A percentile compares a stretch with the other conserved stretches of the same genome.
These are phyloP conservation scores for Phytophthora tubulina DNA, from an alignment of 352 stramenopile genomes.

Conservation along the genomic window DNA sequence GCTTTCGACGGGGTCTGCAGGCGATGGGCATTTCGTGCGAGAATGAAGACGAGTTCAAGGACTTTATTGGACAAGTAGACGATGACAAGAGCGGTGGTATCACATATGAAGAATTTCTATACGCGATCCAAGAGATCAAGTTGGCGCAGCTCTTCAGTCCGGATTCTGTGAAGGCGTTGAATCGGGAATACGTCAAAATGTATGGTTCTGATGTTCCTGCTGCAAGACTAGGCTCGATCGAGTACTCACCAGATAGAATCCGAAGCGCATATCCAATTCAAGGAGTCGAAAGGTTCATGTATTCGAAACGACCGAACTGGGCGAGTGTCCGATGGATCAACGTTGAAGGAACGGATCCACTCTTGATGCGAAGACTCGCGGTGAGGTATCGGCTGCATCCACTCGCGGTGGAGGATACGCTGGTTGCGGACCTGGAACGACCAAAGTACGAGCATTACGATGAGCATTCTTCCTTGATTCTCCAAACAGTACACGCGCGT, in stretches of 20 bases:
- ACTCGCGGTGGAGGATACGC: slow-evolving; percentile 83
- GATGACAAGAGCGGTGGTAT: slow-evolving; percentile 87
- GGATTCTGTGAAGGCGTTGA: slow-evolving; percentile 54
- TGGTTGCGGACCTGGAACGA: slow-evolving; percentile 81
- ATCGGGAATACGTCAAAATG: slow-evolving; percentile 32
- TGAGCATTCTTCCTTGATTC: slow-evolving; percentile 81
- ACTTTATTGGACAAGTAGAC: slow-evolving; percentile 83
- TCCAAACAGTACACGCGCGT: slow-evolving; percentile 71
- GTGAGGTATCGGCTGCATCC: slow-evolving; percentile 89
- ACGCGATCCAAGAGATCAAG: slow-evolving; percentile 91
- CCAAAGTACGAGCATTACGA: slow-evolving; percentile 91
- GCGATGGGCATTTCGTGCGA: slow-evolving; percentile 81
- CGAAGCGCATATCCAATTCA: slow-evolving; percentile 77
- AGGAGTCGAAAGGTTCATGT: slow-evolving; percentile 86
- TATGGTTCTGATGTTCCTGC: slow-evolving; percentile 26
- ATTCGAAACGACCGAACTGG: slow-evolving; percentile 80
- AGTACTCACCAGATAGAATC: slow-evolving; percentile 84
- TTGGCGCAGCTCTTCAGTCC: slow-evolving; percentile 85
- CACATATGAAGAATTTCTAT: slow-evolving; percentile 87
- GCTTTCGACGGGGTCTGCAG: slow-evolving; percentile 74
- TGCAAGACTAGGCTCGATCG: slow-evolving; percentile 65
- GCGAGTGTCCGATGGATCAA: slow-evolving; percentile 88
- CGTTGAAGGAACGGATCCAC: slow-evolving; percentile 67
- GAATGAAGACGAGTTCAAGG: slow-evolving; percentile 68
- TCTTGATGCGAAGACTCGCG: slow-evolving; percentile 76